Evolutionary conservation across 805 yeast species (phyloP), one percentile per base, ranked within the genome.

Genomic region (Zygotorulaspora chibaensis): DNA sequence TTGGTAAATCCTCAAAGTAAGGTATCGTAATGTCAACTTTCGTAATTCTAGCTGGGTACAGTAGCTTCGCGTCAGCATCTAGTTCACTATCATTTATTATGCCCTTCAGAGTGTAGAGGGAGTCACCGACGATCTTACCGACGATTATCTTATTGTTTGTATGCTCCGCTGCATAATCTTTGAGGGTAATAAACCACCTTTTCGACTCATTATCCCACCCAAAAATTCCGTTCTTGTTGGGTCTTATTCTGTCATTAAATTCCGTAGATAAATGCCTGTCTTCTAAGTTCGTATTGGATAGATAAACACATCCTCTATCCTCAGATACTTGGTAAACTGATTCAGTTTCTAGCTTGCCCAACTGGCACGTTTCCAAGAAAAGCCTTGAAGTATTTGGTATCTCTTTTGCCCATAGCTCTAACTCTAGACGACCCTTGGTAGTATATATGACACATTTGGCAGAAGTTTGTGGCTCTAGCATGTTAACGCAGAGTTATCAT

Each of bases 321-420:
- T 16, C 15, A 9, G 48, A 40, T 10, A 40, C 13, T 11, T 36
- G 37, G 37, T 37, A 31, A 11, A 45, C 26, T 2, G 48, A 31
- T 25, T 40, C 42, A 25, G 17, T 41, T 9, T 18, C n/a, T n/a
- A 45, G 18, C 11, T 31, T 33, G 8, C 47, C 46, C 13, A 36
- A 28, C n/a, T 37, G 39, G 51, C 84, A 76, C 30, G 67, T 69
- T 41, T 70, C 68, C n/a, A 84, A 57, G 53, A 84, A 83, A 31
- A 58, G 55, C 29, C 71, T 56, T 26, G 75, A 57, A 1, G 79
- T 71, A 0, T 52, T 49, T 0, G 89, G 88, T 2, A 76, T 62
- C 58, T 85, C 87, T 53, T 78, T 78, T 10, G 89, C 86, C 81
- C 84, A 85, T 6, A 84, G 59, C 46, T 80, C 89, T 1, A 84